A percentile compares a stretch with the other conserved stretches of the same genome.
Conservation (phyloP, 2,329 filamentous ascomycete genomes). For the Xylariaceae sp. region DNA sequence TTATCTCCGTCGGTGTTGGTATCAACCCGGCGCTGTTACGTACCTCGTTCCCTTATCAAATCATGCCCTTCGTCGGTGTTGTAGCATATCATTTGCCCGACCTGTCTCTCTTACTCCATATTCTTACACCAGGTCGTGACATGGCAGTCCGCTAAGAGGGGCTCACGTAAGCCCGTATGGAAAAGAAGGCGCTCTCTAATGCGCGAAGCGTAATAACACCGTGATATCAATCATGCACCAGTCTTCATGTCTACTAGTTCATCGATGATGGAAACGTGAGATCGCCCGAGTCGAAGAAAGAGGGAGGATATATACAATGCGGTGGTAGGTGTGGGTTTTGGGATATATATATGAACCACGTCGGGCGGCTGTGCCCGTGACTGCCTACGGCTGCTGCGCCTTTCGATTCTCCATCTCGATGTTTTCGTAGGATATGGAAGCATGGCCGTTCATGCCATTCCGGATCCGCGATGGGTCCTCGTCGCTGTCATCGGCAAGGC, state of each 20-base stretch:
- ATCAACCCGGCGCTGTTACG: too few species aligned
- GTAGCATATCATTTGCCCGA: not conserved
- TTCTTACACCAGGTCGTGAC: conserved; percentile 11
- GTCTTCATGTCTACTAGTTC: conserved; percentile 21
- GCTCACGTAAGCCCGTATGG: too few species aligned
- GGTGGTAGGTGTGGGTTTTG: conserved; percentile 18
- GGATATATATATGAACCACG: conserved; percentile 5
- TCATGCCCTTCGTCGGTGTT: too few species aligned
- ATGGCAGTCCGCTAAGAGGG: not conserved
- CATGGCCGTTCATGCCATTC: conserved; percentile 39
- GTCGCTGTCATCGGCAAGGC: conserved; percentile 74
- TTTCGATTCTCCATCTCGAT: conserved; percentile 54
- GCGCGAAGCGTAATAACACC: conserved; percentile 22
- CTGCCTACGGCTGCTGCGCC: conserved; percentile 16
- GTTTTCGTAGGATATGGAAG: conserved; percentile 39
- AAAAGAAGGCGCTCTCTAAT: conserved; percentile 7
- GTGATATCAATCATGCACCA: conserved; percentile 27
- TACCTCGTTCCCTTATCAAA: too few species aligned
- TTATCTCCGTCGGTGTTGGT: too few species aligned
- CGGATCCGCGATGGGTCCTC: conserved; percentile 50
- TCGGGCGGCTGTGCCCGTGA: not conserved
- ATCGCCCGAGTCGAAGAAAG: not conserved
- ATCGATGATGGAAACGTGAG: conserved; percentile 8
- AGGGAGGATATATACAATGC: conserved; percentile 30
- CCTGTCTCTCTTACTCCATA: conserved; percentile 12